Evolutionary conservation across 306 rosid species (phyloP).

Genomic region (Cucumis cinereus): DNA sequence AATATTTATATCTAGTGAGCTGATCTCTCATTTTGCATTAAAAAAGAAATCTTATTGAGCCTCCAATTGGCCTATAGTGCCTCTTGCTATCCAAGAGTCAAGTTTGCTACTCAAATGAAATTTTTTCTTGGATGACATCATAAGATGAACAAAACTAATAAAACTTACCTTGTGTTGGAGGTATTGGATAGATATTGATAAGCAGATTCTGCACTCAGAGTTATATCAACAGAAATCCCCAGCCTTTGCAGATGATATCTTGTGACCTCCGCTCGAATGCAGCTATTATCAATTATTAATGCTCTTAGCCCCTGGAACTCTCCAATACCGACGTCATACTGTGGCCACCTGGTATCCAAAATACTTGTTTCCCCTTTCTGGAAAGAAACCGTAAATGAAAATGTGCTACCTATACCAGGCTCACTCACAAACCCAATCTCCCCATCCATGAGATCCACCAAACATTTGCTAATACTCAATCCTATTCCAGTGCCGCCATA

Average conservation of each 20-base stretch:
- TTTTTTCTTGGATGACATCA: not conserved
- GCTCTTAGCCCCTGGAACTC: conserved; percentile 62
- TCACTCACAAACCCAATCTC: conserved; percentile 90
- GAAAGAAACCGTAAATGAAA: conserved; percentile 68
- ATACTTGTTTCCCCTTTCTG: conserved; percentile 41
- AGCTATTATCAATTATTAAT: conserved; percentile 53
- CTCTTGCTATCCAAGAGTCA: not conserved
- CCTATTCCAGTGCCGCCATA: conserved; percentile 99
- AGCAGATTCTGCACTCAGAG: conserved; percentile 36
- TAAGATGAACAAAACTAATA: not conserved
- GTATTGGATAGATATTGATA: conserved; percentile 36
- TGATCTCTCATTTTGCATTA: not conserved
- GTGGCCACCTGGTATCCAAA: conserved; percentile 35
- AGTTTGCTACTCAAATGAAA: not conserved
- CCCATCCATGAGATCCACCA: conserved; percentile 91
- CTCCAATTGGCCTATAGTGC: not conserved
- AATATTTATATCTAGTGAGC: not conserved
- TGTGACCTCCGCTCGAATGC: conserved; percentile 67
- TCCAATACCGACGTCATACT: conserved; percentile 28
- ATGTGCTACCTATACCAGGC: conserved; percentile 75
- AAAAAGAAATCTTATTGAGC: not conserved
- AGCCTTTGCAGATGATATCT: conserved; percentile 66
- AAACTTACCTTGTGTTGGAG: conserved; percentile 35
- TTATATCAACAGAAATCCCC: conserved; percentile 61
- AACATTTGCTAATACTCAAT: conserved; percentile 75